A percentile compares a stretch with the other conserved stretches of the same genome.
These are phyloP conservation scores for Closterium sp. DNA, from an alignment of 139 green algal genomes.

Conservation along the genomic window DNA sequence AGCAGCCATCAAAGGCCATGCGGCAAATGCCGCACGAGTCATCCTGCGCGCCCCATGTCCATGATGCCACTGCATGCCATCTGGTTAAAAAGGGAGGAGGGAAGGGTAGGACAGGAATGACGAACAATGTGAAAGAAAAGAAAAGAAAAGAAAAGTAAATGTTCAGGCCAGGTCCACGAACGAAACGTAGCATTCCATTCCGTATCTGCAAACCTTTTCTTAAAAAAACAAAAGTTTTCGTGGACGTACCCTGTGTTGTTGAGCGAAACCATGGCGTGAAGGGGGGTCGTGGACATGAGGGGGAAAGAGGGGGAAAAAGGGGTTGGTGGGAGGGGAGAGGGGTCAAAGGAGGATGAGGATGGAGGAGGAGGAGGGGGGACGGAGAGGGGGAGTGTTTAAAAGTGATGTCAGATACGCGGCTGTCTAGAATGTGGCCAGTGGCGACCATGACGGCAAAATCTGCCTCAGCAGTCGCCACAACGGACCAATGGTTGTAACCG, in stretches of 20 bases:
- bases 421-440: too few species aligned
- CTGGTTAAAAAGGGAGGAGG: background rate
- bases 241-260: background rate
- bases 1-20: conserved; percentile 59
- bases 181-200: too few species aligned
- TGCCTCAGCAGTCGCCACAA: background rate
- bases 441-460: background rate
- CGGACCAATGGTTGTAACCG: too few species aligned
- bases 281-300: background rate
- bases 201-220: too few species aligned
- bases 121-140: background rate
- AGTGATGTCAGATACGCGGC: too few species aligned
- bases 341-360: background rate
- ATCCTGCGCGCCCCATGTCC: conserved; percentile 56
- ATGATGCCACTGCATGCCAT: conserved; percentile 55
- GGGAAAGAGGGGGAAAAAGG: background rate
- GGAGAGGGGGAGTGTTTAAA: too few species aligned
- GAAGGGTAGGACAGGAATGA: background rate
- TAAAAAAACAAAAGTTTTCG: background rate
- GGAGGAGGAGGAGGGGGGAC: too few species aligned
- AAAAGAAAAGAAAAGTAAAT: too few species aligned
- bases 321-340: too few species aligned
- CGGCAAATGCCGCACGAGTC: conserved; percentile 64
- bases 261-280: background rate
- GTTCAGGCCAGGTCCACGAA: background rate